phyloP scores from a whole-genome alignment of 495 filamentous ascomycete species.

The Podospora fimiseda region DNA sequence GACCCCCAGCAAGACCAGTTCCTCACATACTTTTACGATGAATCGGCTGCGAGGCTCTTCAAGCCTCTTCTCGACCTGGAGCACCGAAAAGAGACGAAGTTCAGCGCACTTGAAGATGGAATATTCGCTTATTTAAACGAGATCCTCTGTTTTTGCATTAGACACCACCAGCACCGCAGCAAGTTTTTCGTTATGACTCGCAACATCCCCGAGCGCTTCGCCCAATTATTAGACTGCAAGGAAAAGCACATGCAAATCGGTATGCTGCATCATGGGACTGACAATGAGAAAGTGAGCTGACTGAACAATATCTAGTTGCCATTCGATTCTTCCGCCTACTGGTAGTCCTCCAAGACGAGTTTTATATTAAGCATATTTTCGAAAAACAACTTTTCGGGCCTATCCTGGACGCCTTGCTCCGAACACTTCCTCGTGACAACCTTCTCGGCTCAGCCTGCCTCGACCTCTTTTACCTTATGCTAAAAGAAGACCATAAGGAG shows the following conservation, averaged over 20 bases:
- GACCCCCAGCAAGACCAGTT: conserved; percentile 81
- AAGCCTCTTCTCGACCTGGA: conserved; percentile 79
- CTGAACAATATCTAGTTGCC: conserved; percentile 64
- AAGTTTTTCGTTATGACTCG: conserved; percentile 83
- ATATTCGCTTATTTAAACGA: conserved; percentile 88
- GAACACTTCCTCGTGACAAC: conserved; percentile 94
- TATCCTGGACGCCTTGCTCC: conserved; percentile 79
- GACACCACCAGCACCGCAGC: conserved; percentile 77
- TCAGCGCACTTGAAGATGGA: conserved; percentile 71
- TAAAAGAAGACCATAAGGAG: conserved; percentile 73
- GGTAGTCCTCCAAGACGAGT: conserved; percentile 82
- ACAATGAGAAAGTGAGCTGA: conserved; percentile 5
- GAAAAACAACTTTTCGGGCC: conserved; percentile 79
- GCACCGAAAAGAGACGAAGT: conserved; percentile 47
- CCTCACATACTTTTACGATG: conserved; percentile 82
- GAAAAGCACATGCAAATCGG: conserved; percentile 93
- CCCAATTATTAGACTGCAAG: conserved; percentile 73
- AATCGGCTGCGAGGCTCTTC: conserved; percentile 81
- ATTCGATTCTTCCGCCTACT: conserved; percentile 92
- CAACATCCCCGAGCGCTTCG: conserved; percentile 70
- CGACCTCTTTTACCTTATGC: conserved; percentile 90
- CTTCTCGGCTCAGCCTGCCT: conserved; percentile 92
- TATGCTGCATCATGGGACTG: conserved; percentile 37
- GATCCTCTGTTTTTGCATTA: conserved; percentile 90
- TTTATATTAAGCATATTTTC: conserved; percentile 81